Percentiles rank a stretch among this genome's conserved stretches.
Conservation (phyloP, 108 stramenopile genomes). For the Cyclotella choctawhatcheeana region DNA sequence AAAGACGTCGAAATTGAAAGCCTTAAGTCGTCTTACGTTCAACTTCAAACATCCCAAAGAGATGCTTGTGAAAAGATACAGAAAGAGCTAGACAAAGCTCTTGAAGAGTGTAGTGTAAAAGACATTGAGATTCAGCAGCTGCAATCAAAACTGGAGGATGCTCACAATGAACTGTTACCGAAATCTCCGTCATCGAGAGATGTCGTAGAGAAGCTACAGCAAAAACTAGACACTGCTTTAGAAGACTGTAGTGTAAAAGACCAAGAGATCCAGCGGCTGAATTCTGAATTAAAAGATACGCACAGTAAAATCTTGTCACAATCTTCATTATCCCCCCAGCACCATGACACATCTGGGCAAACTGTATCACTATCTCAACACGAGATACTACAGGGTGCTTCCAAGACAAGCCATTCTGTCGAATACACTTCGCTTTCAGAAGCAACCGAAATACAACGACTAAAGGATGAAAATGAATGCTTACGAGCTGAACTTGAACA, state of each 20-base stretch:
- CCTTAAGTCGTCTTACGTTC: neutral
- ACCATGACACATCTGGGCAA: neutral
- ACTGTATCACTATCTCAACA: constrained; percentile 14
- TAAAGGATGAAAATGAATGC: constrained; percentile 47
- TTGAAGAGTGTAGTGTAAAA: constrained; percentile 19
- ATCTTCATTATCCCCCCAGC: too few relatives aligned
- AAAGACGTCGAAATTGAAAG: constrained; percentile 1
- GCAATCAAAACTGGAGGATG: too few relatives aligned
- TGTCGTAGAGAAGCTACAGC: too few relatives aligned
- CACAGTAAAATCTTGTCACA: too few relatives aligned
- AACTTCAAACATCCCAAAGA: neutral
- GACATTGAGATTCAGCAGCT: constrained; percentile 39
- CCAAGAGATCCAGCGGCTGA: neutral
- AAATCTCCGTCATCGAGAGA: too few relatives aligned
- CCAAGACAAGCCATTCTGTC: neutral
- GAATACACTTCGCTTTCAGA: constrained; percentile 14
- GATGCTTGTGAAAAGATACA: constrained; percentile 9
- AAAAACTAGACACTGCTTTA: too few relatives aligned
- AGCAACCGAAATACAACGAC: constrained; percentile 8
- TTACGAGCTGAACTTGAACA: constrained; percentile 41
- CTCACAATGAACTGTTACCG: too few relatives aligned
- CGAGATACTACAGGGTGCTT: constrained; percentile 13
- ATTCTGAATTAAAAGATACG: too few relatives aligned
- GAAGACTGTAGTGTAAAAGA: too few relatives aligned
- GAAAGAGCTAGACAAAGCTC: constrained; percentile 36